These are phyloP conservation scores for Peniophora sp. DNA, from an alignment of 1,284 basidiomycete genomes.

Conservation along the genomic window DNA sequence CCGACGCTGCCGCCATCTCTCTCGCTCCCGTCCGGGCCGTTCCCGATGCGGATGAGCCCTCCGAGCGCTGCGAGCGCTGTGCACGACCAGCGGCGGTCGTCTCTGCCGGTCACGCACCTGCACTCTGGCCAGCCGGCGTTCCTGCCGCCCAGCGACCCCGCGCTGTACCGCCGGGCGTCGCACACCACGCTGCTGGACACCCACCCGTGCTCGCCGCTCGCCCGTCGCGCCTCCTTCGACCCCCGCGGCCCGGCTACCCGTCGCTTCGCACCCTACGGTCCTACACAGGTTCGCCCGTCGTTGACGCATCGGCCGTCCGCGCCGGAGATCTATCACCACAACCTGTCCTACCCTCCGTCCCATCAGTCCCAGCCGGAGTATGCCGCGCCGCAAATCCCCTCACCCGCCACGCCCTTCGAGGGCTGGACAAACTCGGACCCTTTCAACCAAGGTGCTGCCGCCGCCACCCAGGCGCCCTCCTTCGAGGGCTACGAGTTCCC, in stretches of 20 bases:
- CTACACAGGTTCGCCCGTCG: constrained; percentile 3
- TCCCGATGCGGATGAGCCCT: not conserved
- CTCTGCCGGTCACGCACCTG: constrained; percentile 2
- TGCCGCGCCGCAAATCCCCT: not conserved
- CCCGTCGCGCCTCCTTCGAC: constrained; percentile 5
- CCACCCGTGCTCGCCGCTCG: constrained; percentile 7
- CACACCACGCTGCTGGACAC: constrained; percentile 6
- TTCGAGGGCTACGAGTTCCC: constrained; percentile 10
- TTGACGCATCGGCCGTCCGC: not conserved
- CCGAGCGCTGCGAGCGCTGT: not conserved
- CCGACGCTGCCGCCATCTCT: not conserved
- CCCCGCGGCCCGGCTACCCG: constrained; percentile 1
- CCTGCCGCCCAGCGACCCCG: not conserved
- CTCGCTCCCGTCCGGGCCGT: not conserved
- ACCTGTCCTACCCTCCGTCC: not conserved
- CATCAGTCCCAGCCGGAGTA: not conserved
- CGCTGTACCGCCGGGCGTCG: constrained; percentile 7
- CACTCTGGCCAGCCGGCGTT: constrained; percentile 2
- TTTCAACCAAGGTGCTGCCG: constrained; percentile 1
- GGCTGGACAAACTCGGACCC: constrained; percentile 10
- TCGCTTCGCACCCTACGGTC: constrained; percentile 2
- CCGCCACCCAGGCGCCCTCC: not conserved
- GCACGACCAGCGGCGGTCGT: constrained; percentile 4
- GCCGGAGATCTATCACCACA: not conserved
- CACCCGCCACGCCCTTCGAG: constrained; percentile 4